Conservation (phyloP, 768 basidiomycete genomes). For the Ramaria sp. region DNA sequence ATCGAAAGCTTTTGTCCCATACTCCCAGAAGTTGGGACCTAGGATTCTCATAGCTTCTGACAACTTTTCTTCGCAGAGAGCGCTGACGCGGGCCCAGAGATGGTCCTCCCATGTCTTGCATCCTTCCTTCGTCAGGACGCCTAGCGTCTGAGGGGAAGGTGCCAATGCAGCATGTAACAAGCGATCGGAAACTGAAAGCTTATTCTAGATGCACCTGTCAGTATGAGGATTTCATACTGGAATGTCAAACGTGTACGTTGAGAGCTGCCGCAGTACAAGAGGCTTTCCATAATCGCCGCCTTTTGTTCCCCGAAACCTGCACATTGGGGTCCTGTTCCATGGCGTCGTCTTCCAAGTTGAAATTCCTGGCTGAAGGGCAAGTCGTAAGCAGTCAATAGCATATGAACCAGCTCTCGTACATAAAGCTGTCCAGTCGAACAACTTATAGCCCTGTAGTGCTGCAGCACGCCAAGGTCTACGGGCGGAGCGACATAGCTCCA, state of each 20-base stretch:
- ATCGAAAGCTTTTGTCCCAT: constrained; percentile 23
- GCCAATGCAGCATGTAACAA: constrained; percentile 78
- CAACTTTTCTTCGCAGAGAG: constrained; percentile 74
- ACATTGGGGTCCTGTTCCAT: constrained; percentile 32
- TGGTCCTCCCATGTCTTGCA: constrained; percentile 93
- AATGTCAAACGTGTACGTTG: constrained; percentile 42
- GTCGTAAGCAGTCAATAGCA: neutral
- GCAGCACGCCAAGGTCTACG: constrained; percentile 92
- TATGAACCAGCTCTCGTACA: constrained; percentile 30
- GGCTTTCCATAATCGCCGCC: constrained; percentile 78
- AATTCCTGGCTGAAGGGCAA: constrained; percentile 31
- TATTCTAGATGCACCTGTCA: constrained; percentile 25
- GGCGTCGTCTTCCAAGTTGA: constrained; percentile 32
- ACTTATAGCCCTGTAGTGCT: constrained; percentile 68
- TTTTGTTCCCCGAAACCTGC: constrained; percentile 59
- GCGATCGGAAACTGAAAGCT: constrained; percentile 64
- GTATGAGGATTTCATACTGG: neutral
- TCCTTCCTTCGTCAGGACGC: constrained; percentile 50
- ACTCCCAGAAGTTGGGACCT: constrained; percentile 72
- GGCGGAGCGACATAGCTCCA: constrained; percentile 69
- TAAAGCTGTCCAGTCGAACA: constrained; percentile 69
- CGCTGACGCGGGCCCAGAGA: constrained; percentile 81
- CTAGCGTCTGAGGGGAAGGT: constrained; percentile 57
- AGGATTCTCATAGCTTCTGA: constrained; percentile 55
- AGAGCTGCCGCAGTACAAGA: constrained; percentile 71